Evolutionary conservation across 2,329 filamentous ascomycete genomes (phyloP), one percentile per base, ranked within the genome.

Genomic region (Diaporthe sp.): DNA sequence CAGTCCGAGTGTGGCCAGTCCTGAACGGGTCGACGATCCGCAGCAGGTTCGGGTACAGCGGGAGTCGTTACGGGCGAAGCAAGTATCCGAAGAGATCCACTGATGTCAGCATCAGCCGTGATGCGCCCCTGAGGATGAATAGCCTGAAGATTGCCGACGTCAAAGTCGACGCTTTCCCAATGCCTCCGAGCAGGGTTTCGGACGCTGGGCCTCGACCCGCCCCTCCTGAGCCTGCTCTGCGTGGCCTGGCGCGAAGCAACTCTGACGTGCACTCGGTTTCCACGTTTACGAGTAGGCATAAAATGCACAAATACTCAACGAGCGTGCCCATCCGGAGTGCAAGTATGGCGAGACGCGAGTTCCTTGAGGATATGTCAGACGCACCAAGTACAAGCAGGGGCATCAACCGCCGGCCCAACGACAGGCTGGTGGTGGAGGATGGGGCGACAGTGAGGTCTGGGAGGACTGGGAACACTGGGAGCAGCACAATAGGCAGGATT

Each of bases 31-130:
- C 65, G 6, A 70, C 65, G 2, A 70, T 70, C 3, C 65, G 65
- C n/a, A 70, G 65, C 49, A 70, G 15, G 22, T 70, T 70, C 28
- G 65, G 49, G 13, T 70, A 55, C 65, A 70, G 65, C 34, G 49
- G 49, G n/a, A 55, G 65, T 42, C 65, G 65, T 42, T 55, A 70
- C n/a, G 49, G 34, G 49, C 46, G 65, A 42, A 70, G 65, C 65
- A 31, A n/a, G 7, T 70, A 70, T 19, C 49, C 65, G 4, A 55
- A 55, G 49, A 53, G 34, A 22, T 37, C 22, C 5, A 70, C 65
- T 34, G 65, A 70, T 22, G 15, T 70, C 49, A 70, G 65, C 49
- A 42, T 39, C 65, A 70, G 46, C 31, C 31, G 65, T 3, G 65
- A 70, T 3, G 65, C n/a, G 10, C 34, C 65, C 15, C 1, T 70